These are phyloP conservation scores for Nicotiana knightiana DNA, from an alignment of 257 asterid genomes.

Conservation along the genomic window DNA sequence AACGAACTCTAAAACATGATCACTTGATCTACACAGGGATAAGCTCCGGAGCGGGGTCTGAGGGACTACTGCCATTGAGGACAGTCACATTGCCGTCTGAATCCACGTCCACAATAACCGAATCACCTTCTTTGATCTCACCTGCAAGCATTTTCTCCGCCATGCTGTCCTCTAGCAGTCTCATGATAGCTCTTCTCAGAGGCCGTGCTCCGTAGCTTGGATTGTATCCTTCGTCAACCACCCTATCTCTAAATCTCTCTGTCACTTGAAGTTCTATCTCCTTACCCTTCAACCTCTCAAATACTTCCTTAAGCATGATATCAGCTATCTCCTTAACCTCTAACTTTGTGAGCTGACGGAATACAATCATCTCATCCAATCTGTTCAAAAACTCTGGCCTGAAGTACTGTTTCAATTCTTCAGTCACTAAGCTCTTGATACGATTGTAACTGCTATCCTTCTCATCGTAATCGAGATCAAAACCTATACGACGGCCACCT, in stretches of 20 bases:
- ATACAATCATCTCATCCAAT: constrained; percentile 54
- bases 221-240: constrained; percentile 46
- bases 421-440: constrained; percentile 34
- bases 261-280: constrained; percentile 37
- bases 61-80: constrained; percentile 32
- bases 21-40: constrained; percentile 22
- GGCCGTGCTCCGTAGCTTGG: constrained; percentile 61
- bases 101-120: constrained; percentile 43
- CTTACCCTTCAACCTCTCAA: constrained; percentile 30
- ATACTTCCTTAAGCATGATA: constrained; percentile 43
- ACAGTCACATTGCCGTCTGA: constrained; percentile 44
- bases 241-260: constrained; percentile 36
- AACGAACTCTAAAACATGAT: constrained; percentile 5
- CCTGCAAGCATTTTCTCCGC: constrained; percentile 51
- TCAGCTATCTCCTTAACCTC: constrained; percentile 51
- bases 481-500: constrained; percentile 41
- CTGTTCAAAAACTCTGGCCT: constrained; percentile 61
- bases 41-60: constrained; percentile 29
- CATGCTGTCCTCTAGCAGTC: constrained; percentile 54
- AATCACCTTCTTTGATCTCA: constrained; percentile 35
- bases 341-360: constrained; percentile 37
- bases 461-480: constrained; percentile 40
- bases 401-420: constrained; percentile 37
- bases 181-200: constrained; percentile 47
- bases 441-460: constrained; percentile 39